These are phyloP conservation scores for Penicillium sclerotigenum DNA, from an alignment of 2,329 filamentous ascomycete species.

Conservation along the genomic window DNA sequence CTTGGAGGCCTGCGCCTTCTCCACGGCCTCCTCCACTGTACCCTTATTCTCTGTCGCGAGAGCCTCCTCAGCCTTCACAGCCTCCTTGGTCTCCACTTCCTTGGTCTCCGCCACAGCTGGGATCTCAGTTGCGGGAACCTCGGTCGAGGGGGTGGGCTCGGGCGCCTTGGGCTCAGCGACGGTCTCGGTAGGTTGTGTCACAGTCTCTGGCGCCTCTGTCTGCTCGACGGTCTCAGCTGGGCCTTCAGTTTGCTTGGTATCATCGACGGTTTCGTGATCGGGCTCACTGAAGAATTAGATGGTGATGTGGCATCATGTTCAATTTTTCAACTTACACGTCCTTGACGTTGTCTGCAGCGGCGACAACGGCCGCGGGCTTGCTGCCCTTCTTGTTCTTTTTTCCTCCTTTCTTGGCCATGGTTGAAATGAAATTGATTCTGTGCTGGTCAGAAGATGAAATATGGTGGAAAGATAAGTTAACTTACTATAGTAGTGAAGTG, in stretches of 20 bases:
- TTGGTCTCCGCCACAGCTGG: constrained; percentile 15
- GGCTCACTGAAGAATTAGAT: constrained; percentile 18
- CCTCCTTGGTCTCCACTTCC: constrained; percentile 6
- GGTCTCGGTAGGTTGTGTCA: constrained; percentile 3
- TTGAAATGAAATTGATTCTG: constrained; percentile 9
- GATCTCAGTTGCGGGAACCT: constrained; percentile 1
- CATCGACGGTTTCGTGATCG: constrained; percentile 23
- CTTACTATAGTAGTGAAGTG: constrained; percentile 10
- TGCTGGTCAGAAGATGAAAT: constrained; percentile 12
- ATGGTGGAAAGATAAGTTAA: not conserved
- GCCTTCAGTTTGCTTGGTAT: constrained; percentile 18
- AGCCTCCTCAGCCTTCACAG: constrained; percentile 9
- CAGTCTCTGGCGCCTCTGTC: constrained; percentile 12
- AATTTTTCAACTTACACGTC: constrained; percentile 30
- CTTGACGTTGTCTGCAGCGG: constrained; percentile 20
- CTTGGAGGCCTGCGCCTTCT: constrained; percentile 26
- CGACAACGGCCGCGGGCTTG: constrained; percentile 19
- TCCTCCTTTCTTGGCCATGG: constrained; percentile 37
- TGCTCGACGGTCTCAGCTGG: constrained; percentile 16
- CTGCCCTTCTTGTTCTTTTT: constrained; percentile 34
- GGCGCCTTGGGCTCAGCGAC: constrained; percentile 12
- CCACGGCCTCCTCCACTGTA: constrained; percentile 18
- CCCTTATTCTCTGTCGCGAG: constrained; percentile 8
- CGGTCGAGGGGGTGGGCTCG: constrained; percentile 7
- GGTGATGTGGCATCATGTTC: not conserved